A percentile compares a stretch with the other conserved stretches of the same genome.
These are phyloP conservation scores for Sporothrix euskadiensis DNA, from an alignment of 2,329 filamentous ascomycete genomes.

Conservation along the genomic window DNA sequence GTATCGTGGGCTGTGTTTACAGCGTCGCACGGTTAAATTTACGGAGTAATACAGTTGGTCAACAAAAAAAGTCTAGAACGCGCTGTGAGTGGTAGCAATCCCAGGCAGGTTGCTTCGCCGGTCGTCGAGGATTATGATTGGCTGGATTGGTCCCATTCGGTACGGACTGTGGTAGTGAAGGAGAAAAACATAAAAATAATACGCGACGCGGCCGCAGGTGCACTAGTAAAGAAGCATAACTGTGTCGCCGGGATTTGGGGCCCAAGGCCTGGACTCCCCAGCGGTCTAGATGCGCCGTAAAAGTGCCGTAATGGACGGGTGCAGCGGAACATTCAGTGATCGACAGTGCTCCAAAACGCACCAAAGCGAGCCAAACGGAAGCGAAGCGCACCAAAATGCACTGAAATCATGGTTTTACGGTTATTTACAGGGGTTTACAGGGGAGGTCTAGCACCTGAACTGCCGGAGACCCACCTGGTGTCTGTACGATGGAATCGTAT, in stretches of 20 bases:
- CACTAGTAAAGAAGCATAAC: not conserved
- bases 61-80: not conserved
- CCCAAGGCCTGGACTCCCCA: not conserved
- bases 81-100: not conserved
- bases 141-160: not conserved
- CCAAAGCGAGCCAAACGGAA: not conserved
- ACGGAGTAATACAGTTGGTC: not conserved
- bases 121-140: not conserved
- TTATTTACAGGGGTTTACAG: not conserved
- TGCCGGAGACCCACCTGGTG: not conserved
- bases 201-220: too few species aligned
- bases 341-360: not conserved
- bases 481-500: not conserved
- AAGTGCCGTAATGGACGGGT: not conserved
- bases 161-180: not conserved
- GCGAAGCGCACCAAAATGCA: not conserved
- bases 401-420: not conserved
- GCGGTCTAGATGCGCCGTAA: not conserved
- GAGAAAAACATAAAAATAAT: not conserved
- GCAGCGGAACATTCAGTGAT: not conserved
- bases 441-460: not conserved
- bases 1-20: too few species aligned
- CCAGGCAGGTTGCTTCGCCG: not conserved
- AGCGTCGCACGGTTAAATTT: too few species aligned
- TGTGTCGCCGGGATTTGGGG: not conserved